Base-by-base conservation (phyloP, 179 eudicot species). In the Corrigiola litoralis region DNA sequence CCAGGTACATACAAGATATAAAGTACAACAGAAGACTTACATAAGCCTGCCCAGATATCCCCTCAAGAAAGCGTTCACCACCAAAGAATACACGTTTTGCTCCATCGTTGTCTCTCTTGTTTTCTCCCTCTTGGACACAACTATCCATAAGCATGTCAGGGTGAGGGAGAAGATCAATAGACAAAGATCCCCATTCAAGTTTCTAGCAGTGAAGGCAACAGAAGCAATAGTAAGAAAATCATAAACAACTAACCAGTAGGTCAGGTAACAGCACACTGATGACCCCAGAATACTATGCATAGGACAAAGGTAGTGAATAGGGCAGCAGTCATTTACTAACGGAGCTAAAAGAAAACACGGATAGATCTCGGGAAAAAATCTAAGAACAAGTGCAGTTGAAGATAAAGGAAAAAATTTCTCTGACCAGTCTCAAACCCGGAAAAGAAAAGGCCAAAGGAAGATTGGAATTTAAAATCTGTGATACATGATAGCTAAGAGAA, bases 21-120 rank as follows among this genome's bases (percentile, higher is more conserved):
- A 58, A 32, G 29, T 17, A 65, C 21, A 62, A 28, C 58, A 33
- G 49, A 71, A 10, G 48, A 49, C 62, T 78, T 89, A 94, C 99
- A 88, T 84, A 61, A 80, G 99, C 97, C 67, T 94, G 83, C 69
- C 99, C 99, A n/a, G 99, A 88, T 68, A 94, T 83, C 75, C 99
- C 99, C 78, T 94, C 99, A 58, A 94, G 79, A 76, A 94, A 94
- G 25, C 96, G 82, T 77, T 94, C 99, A 53, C 99, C 99, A n/a
- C 97, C 97, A 81, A 94, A 90, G 75, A 94, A 94, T 25, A 74
- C 75, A 55, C 97, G 89, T 54, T 88, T 94, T 71, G 96, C 99
- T 67, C 99, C 99, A 78, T 94, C 95, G 49, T 86, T 92, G 47
- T 94, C 99, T 75, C 87, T 87, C 80, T 72, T 82, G 69, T 53